Evolutionary conservation across 805 yeast species (phyloP).

Genomic region (Yarrowia sp.): DNA sequence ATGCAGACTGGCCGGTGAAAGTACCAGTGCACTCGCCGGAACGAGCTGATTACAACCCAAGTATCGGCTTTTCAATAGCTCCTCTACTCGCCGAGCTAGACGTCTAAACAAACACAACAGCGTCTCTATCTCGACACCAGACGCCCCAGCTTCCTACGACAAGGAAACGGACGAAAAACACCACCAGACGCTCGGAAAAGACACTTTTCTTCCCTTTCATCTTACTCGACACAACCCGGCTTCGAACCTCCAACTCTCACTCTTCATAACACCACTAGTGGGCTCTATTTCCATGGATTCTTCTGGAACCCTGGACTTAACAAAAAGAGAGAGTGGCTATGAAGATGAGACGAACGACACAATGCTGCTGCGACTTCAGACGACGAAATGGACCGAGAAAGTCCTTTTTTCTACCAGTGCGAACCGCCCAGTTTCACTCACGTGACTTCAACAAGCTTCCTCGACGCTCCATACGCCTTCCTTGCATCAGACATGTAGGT

Average conservation of each 20-base stretch:
- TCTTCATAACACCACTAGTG: not conserved
- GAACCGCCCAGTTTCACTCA: not conserved
- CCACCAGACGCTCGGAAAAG: not conserved
- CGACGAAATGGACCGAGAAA: too few species aligned
- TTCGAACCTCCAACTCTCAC: constrained; percentile 1
- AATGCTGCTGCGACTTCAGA: too few species aligned
- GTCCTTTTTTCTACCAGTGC: too few species aligned
- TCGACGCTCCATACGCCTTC: not conserved
- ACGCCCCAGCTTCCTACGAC: too few species aligned
- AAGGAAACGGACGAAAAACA: too few species aligned
- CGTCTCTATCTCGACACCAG: too few species aligned
- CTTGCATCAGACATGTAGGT: not conserved
- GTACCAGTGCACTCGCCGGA: not conserved
- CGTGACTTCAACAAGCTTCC: not conserved
- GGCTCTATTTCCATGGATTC: not conserved
- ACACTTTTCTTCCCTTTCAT: not conserved
- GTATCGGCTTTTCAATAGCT: not conserved
- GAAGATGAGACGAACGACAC: too few species aligned
- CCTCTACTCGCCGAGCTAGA: not conserved
- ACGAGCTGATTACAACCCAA: not conserved
- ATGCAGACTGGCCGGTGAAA: too few species aligned
- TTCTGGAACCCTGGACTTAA: not conserved
- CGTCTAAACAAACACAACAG: too few species aligned
- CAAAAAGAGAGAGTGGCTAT: too few species aligned
- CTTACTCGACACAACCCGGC: not conserved